Percentiles rank a stretch among this genome's conserved stretches.
Evolutionary conservation across 2,329 filamentous ascomycete genomes (phyloP).

Genomic region (Ceratocystis lukuohia): DNA sequence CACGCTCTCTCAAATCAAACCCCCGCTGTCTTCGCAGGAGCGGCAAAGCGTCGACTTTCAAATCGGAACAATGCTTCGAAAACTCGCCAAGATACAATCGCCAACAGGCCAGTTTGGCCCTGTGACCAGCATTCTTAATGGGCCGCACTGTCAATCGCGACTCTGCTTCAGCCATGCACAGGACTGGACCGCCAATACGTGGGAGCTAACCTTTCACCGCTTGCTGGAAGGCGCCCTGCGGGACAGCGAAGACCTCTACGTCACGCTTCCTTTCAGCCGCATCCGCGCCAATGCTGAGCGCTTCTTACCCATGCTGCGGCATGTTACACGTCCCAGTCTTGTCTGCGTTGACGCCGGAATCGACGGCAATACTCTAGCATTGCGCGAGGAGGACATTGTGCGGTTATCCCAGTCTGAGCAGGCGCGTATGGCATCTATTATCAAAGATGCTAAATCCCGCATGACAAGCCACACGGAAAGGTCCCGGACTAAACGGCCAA

Average conservation of each 20-base stretch:
- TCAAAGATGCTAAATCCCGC: neutral
- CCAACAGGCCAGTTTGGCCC: slow-evolving; percentile 37
- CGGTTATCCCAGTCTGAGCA: neutral
- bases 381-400: slow-evolving; percentile 11
- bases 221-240: slow-evolving; percentile 43
- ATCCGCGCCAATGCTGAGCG: slow-evolving; percentile 41
- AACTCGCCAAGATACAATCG: slow-evolving; percentile 33
- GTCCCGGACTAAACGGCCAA: neutral
- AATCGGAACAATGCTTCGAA: slow-evolving; percentile 33
- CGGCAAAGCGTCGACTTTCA: slow-evolving; percentile 33
- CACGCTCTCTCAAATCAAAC: slow-evolving; percentile 28
- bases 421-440: neutral
- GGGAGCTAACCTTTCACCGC: slow-evolving; percentile 44
- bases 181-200: slow-evolving; percentile 28
- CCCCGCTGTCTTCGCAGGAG: slow-evolving; percentile 27
- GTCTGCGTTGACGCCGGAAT: slow-evolving; percentile 41
- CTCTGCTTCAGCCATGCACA: slow-evolving; percentile 14
- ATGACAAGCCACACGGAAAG: neutral
- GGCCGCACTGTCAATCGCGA: neutral
- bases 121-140: slow-evolving; percentile 22
- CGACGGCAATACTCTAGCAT: slow-evolving; percentile 38
- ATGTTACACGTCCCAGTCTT: slow-evolving; percentile 38
- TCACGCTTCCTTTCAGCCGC: slow-evolving; percentile 43
- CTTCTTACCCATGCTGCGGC: slow-evolving; percentile 37
- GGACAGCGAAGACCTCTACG: slow-evolving; percentile 46